phyloP scores from a whole-genome alignment of 495 filamentous ascomycete species.

The Amniculicola lignicola region DNA sequence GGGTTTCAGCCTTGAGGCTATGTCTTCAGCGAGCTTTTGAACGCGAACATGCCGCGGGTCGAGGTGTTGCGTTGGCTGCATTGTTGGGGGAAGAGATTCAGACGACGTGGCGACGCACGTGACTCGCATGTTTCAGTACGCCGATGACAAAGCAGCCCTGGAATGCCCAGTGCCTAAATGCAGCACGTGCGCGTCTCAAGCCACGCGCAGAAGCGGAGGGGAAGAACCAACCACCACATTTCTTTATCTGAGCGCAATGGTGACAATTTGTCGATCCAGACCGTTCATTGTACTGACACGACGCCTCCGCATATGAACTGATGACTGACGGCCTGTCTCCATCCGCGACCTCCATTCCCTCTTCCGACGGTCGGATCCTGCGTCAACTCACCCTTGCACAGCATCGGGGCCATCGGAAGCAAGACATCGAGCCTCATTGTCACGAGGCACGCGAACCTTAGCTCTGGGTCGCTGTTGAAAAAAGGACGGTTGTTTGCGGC shows the following conservation, averaged over 20 bases:
- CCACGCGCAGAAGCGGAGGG: no score
- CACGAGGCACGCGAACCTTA: constrained; percentile 3
- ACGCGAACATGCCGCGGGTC: no score
- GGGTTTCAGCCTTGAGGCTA: no score
- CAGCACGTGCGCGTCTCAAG: no score
- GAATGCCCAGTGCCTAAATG: no score
- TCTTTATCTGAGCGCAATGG: background rate
- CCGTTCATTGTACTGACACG: background rate
- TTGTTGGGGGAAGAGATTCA: no score
- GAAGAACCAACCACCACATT: constrained; percentile 6
- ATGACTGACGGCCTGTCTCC: background rate
- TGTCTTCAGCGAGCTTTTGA: no score
- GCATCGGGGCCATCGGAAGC: constrained; percentile 6
- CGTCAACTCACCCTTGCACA: background rate
- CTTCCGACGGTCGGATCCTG: background rate
- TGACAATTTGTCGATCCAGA: background rate
- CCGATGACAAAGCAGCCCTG: no score
- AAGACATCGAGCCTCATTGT: constrained; percentile 13
- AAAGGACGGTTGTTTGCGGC: constrained; percentile 8
- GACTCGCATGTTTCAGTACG: no score
- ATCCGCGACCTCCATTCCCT: background rate
- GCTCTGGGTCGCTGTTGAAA: background rate
- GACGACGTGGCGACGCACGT: no score
- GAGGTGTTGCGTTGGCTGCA: no score
- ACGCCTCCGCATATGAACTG: background rate